Percentiles rank a stretch among this genome's conserved stretches.
Evolutionary conservation across 352 stramenopile species (phyloP).

Genomic region (Phytophthora crassamura): DNA sequence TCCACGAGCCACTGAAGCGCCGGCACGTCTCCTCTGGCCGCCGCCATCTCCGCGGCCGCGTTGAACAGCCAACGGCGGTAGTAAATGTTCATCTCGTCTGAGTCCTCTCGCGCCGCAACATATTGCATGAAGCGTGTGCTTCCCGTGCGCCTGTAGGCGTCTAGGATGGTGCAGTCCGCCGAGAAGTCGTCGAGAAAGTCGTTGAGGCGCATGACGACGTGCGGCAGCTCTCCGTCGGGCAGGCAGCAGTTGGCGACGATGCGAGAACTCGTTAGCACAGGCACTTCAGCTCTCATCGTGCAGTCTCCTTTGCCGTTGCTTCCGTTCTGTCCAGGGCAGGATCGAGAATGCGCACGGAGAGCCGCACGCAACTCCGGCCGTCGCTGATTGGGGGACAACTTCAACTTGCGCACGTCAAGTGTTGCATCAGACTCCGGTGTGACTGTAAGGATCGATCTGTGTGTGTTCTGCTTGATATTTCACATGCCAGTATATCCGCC

Average conservation of each 20-base stretch:
- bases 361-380: too few species aligned
- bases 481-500: constrained; percentile 15
- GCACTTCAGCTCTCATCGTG: too few species aligned
- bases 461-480: constrained; percentile 12
- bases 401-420: too few species aligned
- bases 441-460: too few species aligned
- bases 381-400: neutral
- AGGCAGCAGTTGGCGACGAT: constrained; percentile 14
- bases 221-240: constrained; percentile 22
- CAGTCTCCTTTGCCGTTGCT: too few species aligned
- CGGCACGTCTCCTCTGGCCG: constrained; percentile 9
- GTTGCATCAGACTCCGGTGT: too few species aligned
- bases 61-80: constrained; percentile 13
- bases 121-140: constrained; percentile 22
- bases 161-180: constrained; percentile 19
- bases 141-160: constrained; percentile 18
- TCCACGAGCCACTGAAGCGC: constrained; percentile 19
- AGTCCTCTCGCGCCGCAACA: constrained; percentile 24
- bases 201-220: constrained; percentile 19
- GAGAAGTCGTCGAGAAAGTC: constrained; percentile 28
- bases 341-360: too few species aligned
- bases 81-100: constrained; percentile 10
- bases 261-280: too few species aligned
- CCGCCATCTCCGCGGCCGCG: neutral
- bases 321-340: too few species aligned